phyloP scores from a whole-genome alignment of 768 basidiomycete genomes.

The Gloeophyllum trabeum region DNA sequence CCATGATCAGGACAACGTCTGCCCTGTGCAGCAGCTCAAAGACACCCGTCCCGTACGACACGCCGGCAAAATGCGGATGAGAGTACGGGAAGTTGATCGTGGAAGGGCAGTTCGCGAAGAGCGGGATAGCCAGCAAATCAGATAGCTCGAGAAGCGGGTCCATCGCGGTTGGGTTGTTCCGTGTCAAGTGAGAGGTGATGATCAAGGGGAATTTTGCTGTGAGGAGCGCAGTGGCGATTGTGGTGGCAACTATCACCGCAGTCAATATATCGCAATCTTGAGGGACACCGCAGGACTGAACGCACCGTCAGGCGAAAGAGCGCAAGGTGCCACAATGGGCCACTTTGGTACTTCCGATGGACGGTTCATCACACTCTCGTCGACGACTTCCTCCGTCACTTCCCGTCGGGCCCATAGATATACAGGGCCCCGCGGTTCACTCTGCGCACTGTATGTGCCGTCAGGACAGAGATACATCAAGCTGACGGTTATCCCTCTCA shows the following conservation, averaged over 20 bases:
- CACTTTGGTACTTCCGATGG: slow-evolving; percentile 25
- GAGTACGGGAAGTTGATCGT: slow-evolving; percentile 43
- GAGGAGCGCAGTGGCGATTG: slow-evolving; percentile 37
- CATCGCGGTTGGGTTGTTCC: slow-evolving; percentile 33
- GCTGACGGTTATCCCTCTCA: too few species aligned
- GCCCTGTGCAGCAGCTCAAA: slow-evolving; percentile 37
- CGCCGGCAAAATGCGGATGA: slow-evolving; percentile 41
- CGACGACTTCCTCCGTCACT: slow-evolving; percentile 53
- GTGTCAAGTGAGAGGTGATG: slow-evolving; percentile 51
- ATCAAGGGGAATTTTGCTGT: slow-evolving; percentile 46
- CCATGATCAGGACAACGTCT: slow-evolving; percentile 56
- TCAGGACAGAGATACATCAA: too few species aligned
- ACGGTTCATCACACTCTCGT: slow-evolving; percentile 21
- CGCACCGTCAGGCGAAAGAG: slow-evolving; percentile 29
- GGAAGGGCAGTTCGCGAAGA: slow-evolving; percentile 39
- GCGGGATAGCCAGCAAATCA: slow-evolving; percentile 38
- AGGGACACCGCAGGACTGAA: background rate
- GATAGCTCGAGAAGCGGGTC: slow-evolving; percentile 35
- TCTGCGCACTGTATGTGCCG: slow-evolving; percentile 53
- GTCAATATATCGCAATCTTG: slow-evolving; percentile 15
- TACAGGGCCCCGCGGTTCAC: slow-evolving; percentile 61
- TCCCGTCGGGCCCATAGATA: slow-evolving; percentile 71
- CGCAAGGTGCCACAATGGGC: slow-evolving; percentile 39
- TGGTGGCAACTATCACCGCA: slow-evolving; percentile 12
- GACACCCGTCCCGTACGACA: slow-evolving; percentile 33